Conservation (phyloP, 2,329 filamentous ascomycete species). For the Xylaria sp. region DNA sequence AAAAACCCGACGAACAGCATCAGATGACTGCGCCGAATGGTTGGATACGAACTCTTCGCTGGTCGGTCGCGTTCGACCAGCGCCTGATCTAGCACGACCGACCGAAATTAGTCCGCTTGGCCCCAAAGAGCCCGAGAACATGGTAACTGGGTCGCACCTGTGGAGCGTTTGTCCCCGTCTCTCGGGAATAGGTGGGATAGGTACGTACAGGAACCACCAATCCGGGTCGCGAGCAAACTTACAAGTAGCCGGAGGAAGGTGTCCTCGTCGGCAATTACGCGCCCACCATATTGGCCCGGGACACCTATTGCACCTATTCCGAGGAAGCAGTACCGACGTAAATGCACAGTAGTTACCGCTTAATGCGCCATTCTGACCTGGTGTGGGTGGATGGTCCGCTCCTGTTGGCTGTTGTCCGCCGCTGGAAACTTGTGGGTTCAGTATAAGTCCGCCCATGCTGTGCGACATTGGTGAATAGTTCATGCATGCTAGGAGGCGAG, state of each 20-base stretch:
- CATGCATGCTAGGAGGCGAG: constrained; percentile 12
- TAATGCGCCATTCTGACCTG: constrained; percentile 12
- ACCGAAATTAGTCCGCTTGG: constrained; percentile 25
- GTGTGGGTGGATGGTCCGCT: constrained; percentile 20
- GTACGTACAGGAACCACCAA: constrained; percentile 10
- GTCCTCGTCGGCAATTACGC: constrained; percentile 19
- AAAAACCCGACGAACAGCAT: background rate
- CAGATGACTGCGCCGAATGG: constrained; percentile 1
- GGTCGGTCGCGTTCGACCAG: background rate
- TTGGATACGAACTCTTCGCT: constrained; percentile 11
- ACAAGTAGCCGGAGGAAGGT: background rate
- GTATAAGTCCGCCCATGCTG: constrained; percentile 10
- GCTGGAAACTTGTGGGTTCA: constrained; percentile 5
- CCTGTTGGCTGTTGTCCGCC: constrained; percentile 8
- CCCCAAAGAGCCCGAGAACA: constrained; percentile 20
- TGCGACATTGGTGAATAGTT: constrained; percentile 20
- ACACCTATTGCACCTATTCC: background rate
- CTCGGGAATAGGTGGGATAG: constrained; percentile 14
- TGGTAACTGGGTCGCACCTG: constrained; percentile 30
- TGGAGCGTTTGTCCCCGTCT: constrained; percentile 23
- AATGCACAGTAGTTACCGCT: constrained; percentile 23
- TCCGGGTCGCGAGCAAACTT: background rate
- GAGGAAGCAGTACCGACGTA: background rate
- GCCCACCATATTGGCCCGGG: constrained; percentile 5
- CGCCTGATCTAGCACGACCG: constrained; percentile 8